Evolutionary conservation across 352 stramenopile species (phyloP), one percentile per base, ranked within the genome.

Genomic region (Phytophthora litchii): DNA sequence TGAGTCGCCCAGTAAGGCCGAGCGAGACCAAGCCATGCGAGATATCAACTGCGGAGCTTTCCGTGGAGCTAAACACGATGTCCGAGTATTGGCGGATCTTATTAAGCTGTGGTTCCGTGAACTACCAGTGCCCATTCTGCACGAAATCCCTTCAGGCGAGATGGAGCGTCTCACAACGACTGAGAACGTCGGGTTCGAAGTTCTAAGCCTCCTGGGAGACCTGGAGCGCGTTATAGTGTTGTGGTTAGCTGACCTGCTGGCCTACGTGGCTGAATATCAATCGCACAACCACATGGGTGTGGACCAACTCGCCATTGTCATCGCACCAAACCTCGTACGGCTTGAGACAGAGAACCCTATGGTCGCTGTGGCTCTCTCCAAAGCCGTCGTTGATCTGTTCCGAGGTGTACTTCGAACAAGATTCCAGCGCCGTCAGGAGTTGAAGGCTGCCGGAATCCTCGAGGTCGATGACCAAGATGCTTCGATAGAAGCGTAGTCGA

Each of bases 61-160:
- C 51, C 61, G 53, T 27, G 87, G 84, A 25, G 75, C 67, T 1
- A 64, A 62, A 16, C 70, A 84, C 25, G 88, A 97, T 41, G 80
- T 95, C 40, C 83, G 91, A 21, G 84, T 97, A 40, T 62, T 95
- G 8, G 89, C 85, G 0, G 91, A 96, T 58, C 69, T 97, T 3
- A 88, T 97, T 67, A 97, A 97, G 59, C 59, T 96, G 36, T 97
- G 83, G 81, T 97, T 97, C 62, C 80, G 89, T 0, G 85, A 96
- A 36, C 74, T 97, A 0, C 82, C 87, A 0, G 57, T 84, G n/a
- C 84, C 83, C 19, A 82, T 97, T 37, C 67, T 97, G 43, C 86
- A 95, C 60, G 68, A 88, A 47, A 80, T 97, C 25, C 79, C 81
- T 11, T 56, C 73, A 41, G 70, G 80, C n/a, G 74, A 88, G 48